phyloP scores from a whole-genome alignment of 1,284 basidiomycete species.

The Cutaneotrichosporon sp. region DNA sequence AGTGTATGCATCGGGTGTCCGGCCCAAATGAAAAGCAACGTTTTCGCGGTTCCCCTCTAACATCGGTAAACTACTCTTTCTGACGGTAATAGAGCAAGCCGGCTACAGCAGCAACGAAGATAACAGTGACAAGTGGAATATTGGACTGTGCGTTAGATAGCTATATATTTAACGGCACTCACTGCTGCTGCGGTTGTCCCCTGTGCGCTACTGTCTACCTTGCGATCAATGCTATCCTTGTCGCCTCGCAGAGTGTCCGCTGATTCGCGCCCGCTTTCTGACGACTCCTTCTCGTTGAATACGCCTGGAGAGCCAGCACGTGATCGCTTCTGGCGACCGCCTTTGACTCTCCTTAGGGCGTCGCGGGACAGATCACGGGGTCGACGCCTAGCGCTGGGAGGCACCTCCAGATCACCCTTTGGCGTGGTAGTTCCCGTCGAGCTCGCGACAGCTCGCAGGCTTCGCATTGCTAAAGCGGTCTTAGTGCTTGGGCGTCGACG shows the following conservation, averaged over 20 bases:
- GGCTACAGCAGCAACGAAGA: conserved; percentile 38
- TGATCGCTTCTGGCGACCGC: neutral
- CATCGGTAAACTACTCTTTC: conserved; percentile 19
- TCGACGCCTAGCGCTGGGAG: neutral
- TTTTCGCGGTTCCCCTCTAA: too few relatives aligned
- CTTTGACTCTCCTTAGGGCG: conserved; percentile 7
- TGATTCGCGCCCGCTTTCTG: conserved; percentile 38
- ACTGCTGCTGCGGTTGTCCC: neutral
- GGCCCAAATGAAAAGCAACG: too few relatives aligned
- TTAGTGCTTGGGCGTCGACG: conserved; percentile 34
- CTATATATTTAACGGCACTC: neutral
- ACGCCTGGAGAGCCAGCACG: neutral
- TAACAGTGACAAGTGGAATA: conserved; percentile 33
- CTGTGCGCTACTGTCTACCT: conserved; percentile 5
- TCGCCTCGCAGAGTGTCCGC: conserved; percentile 37
- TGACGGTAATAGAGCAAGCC: conserved; percentile 37
- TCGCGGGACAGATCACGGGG: conserved; percentile 11
- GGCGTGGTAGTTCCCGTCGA: conserved; percentile 28
- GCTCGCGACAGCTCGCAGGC: conserved; percentile 28
- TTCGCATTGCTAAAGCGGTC: conserved; percentile 31
- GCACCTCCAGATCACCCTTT: conserved; percentile 9
- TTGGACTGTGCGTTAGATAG: neutral
- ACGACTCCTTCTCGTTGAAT: conserved; percentile 25
- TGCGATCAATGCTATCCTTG: conserved; percentile 11
- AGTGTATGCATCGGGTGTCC: too few relatives aligned